Evolutionary conservation across 331 rosid genomes (phyloP), one percentile per base, ranked within the genome.

Genomic region (Malus hybrid): DNA sequence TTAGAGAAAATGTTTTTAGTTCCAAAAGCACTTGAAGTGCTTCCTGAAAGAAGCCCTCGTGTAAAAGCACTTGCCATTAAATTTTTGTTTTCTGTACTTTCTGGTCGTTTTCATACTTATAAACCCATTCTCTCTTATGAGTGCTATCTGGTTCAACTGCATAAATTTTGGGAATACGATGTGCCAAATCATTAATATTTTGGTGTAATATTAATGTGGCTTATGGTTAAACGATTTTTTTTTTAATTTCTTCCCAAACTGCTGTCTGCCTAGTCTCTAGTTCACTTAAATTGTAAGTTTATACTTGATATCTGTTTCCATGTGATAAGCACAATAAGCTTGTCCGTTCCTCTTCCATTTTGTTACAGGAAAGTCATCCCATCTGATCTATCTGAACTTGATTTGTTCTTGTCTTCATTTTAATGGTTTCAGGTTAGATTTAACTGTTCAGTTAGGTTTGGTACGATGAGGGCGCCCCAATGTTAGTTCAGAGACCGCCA

Each of bases 401-500:
- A 57, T 34, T 57, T 71, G 10, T 71, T 15, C 19, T 60, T 60
- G 12, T 22, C 26, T 42, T 42, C 58, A 10, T 73, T 73, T 39
- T 73, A 22, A n/a, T 55, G 10, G 50, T 71, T 10, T 34, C n/a
- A 29, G 9, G 1, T 44, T 18, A 30, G n/a, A 15, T 57, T 81
- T 71, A 24, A 34, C 24, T 66, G 10, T 63, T 79, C 50, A 11
- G 70, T 60, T 81, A 91, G 98, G 98, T 93, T 62, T 93, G 98
- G 98, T 93, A 97, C 67, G 96, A 93, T 74, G 84, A 33, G 33
- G 98, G 98, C 26, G 80, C 84, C 84, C 98, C 98, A 7, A 88
- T 92, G 76, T 85, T 91, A 73, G 84, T 93, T 65, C 93, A 88
- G 83, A 86, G 93, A 85, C 98, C 98, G 1, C 18, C 80, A 50